Evolutionary conservation across 2,329 filamentous ascomycete species (phyloP), one percentile per base, ranked within the genome.

Genomic region (Parascedosporium putredinis): DNA sequence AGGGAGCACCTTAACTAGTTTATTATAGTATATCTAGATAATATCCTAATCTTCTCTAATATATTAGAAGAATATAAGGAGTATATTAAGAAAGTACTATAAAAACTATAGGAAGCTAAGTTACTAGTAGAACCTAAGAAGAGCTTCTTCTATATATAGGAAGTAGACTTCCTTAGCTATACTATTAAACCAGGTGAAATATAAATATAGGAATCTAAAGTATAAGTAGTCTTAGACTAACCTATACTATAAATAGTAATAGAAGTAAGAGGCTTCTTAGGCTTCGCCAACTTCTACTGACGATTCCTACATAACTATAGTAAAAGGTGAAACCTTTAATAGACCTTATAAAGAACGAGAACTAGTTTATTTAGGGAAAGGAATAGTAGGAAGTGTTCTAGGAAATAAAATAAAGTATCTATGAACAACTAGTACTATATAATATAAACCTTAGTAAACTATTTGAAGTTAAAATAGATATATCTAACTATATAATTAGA

Each of bases 1-100:
- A 20, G 16, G 31, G 27, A 40, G 18, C 40, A 51, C 25, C 5
- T 52, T 1, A 25, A 52, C 40, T 42, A 31, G n/a, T 53, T 53
- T 40, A 54, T 52, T 52, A 53, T 53, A 44, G 45, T 50, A 46
- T 52, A 54, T 25, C 20, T 54, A 36, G 47, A 54, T 53, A 53
- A 52, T 55, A 55, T 55, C 18, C 25, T 53, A 38, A 52, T 55
- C 31, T 54, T 45, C 38, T 51, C 42, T 47, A 49, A 52, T 8
- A 47, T 9, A 3, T 22, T 31, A 48, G 47, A 51, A 6, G 45
- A 50, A 34, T 52, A 54, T 50, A 54, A 46, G 6, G 4, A 34
- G 6, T 10, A 34, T 34, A 25, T 45, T 23, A 34, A 23, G 33
- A 42, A n/a, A 14, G 29, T 49, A 1, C 33, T 22, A 27, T 18